A percentile compares a stretch with the other conserved stretches of the same genome.
These are phyloP conservation scores for Plasmodiophora brassicae DNA, from an alignment of 208 protist genomes.

Conservation along the genomic window DNA sequence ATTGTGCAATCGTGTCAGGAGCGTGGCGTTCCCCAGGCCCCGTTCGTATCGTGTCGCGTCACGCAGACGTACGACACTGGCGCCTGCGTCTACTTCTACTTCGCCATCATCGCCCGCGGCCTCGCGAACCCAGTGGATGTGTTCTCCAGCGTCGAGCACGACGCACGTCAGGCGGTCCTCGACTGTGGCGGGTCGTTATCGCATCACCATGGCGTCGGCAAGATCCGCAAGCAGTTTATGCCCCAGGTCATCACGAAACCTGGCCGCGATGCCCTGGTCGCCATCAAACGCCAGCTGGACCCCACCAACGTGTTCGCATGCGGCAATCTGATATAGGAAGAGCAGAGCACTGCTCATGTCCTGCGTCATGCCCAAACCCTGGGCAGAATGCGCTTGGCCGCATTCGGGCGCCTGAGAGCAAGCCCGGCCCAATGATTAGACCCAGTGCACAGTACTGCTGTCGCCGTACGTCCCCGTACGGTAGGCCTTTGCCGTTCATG, in stretches of 20 bases:
- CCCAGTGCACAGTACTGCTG: too few species aligned
- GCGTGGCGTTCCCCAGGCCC: background rate
- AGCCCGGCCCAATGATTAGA: too few species aligned
- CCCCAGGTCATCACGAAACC: background rate
- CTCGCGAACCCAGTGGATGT: background rate
- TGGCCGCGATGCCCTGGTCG: background rate
- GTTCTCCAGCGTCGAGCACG: background rate
- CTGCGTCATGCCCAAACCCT: too few species aligned
- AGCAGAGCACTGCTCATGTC: too few species aligned
- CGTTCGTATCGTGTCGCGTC: slow-evolving; percentile 38
- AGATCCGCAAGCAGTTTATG: background rate
- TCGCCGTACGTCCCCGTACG: too few species aligned
- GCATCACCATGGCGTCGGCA: slow-evolving; percentile 7
- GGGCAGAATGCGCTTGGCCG: too few species aligned
- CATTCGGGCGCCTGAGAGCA: too few species aligned
- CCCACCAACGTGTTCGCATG: background rate
- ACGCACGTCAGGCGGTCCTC: background rate
- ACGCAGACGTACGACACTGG: slow-evolving; percentile 59
- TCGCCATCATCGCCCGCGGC: slow-evolving; percentile 46
- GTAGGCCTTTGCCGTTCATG: too few species aligned
- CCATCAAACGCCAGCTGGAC: background rate
- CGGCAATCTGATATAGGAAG: background rate
- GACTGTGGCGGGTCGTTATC: background rate
- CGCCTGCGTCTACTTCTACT: slow-evolving; percentile 65
- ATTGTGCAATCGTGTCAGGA: background rate